Evolutionary conservation across 2,329 filamentous ascomycete genomes (phyloP).

Genomic region (Hypoxylon sp.): DNA sequence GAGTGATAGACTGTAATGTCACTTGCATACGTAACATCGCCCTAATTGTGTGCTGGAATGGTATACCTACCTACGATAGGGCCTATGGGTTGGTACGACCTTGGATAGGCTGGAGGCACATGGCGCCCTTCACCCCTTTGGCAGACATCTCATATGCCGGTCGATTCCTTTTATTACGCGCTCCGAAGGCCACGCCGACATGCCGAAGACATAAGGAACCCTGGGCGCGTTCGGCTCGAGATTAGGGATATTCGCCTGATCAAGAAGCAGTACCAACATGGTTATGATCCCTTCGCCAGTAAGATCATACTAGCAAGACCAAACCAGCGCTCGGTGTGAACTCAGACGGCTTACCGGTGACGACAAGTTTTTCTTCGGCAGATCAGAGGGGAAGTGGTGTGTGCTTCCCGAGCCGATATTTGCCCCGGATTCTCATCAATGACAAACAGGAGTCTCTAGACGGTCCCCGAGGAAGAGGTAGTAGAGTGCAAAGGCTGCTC

Average conservation of each 20-base stretch:
- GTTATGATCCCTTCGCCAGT: background rate
- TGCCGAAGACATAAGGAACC: background rate
- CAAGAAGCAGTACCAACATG: conserved; percentile 1
- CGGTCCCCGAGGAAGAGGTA: conserved; percentile 1
- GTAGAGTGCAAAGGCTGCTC: background rate
- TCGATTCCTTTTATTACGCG: conserved; percentile 2
- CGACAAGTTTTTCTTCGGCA: conserved; percentile 18
- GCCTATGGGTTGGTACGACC: background rate
- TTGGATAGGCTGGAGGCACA: conserved; percentile 12
- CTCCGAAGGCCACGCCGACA: conserved; percentile 10
- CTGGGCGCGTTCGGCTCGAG: conserved; percentile 6
- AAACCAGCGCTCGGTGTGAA: background rate
- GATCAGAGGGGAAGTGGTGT: conserved; percentile 23
- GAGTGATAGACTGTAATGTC: conserved; percentile 20
- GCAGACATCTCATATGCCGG: background rate
- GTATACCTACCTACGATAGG: background rate
- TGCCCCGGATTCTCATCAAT: conserved; percentile 18
- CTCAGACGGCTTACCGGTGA: conserved; percentile 13
- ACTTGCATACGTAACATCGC: conserved; percentile 28
- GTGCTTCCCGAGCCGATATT: conserved; percentile 10
- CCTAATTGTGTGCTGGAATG: conserved; percentile 4
- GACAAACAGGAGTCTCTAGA: conserved; percentile 15
- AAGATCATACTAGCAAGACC: background rate
- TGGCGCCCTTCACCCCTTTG: conserved; percentile 5
- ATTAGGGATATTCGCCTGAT: conserved; percentile 2